These are phyloP conservation scores for Antitrichia curtipendula DNA, from an alignment of 225 moss, liverwort and hornwort genomes.

Conservation along the genomic window DNA sequence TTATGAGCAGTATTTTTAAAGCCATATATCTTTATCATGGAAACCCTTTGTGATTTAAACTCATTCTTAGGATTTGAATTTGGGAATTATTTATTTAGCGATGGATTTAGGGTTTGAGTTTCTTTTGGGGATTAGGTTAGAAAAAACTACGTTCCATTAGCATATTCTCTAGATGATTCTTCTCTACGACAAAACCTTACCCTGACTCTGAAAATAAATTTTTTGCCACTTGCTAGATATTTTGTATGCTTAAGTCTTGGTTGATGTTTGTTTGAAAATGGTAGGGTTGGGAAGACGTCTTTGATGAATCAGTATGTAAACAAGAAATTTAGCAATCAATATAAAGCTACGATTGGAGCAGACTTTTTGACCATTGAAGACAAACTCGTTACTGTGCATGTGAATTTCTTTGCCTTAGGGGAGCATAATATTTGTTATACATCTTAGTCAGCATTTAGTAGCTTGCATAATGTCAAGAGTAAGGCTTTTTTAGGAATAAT, in stretches of 20 bases:
- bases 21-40: neutral
- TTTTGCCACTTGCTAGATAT: neutral
- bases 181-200: neutral
- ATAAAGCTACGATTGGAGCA: conserved; percentile 99
- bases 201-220: neutral
- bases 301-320: conserved; percentile 99
- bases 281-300: conserved; percentile 97
- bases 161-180: neutral
- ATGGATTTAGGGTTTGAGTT: neutral
- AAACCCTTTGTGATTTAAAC: neutral
- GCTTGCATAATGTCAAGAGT: neutral
- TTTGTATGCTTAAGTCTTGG: neutral
- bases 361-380: conserved; percentile 98
- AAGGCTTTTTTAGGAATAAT: neutral
- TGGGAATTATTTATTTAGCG: neutral
- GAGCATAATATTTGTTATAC: neutral
- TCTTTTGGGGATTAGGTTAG: neutral
- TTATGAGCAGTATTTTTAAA: neutral
- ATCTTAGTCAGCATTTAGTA: neutral
- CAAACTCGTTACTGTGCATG: conserved; percentile 98
- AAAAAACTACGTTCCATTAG: neutral
- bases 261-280: neutral
- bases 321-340: conserved; percentile 99
- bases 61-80: neutral
- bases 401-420: neutral